Base-by-base conservation (phyloP, 257 asterid species). In the Cinchona pubescens region DNA sequence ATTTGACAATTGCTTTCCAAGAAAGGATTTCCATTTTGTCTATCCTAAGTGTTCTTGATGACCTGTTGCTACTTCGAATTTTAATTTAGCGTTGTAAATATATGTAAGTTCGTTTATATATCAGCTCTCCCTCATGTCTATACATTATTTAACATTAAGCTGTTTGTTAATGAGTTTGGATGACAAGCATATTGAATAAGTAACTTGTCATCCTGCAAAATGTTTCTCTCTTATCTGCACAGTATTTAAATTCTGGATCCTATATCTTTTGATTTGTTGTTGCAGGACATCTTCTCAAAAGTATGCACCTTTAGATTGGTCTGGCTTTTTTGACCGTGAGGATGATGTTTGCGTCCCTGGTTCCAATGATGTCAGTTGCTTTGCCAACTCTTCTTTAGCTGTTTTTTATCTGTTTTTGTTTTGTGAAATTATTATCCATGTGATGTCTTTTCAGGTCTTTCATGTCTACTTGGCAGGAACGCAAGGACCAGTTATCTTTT, bases 401-500 rank as follows among this genome's bases (percentile, higher is more conserved):
- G 69, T 73, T 78, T 71, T 5, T 55, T 18, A 32, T 62, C 30
- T 43, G 46, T 69, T 63, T 71, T 27, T 66, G 73, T 58, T 56
- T 55, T 49, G 74, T 43, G 58, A 71, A 80, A 75, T 78, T 73
- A 79, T 34, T 65, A 16, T 34, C 61, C 51, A 71, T 74, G 81
- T 35, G 55, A 12, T 79, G 73, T 67, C 68, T 48, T 85, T 79
- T 80, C 94, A 95, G 99, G 94, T 89, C 75, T 92, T 92, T 82
- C 98, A 87, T 81, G 78, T 91, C 63, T 95, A 95, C 78, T 81
- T 72, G 82, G 97, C 98, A 53, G 98, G 99, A 79, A 83, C 82
- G 66, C 90, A 87, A 78, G 99, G 99, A 55, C 98, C 98, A 11
- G 96, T 95, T 69, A 87, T 92, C 80, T 88, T 95, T 67, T 95